Percentiles rank a stretch among this genome's conserved stretches.
phyloP scores from a whole-genome alignment of 805 yeast species.

The Candida manassasensis region DNA sequence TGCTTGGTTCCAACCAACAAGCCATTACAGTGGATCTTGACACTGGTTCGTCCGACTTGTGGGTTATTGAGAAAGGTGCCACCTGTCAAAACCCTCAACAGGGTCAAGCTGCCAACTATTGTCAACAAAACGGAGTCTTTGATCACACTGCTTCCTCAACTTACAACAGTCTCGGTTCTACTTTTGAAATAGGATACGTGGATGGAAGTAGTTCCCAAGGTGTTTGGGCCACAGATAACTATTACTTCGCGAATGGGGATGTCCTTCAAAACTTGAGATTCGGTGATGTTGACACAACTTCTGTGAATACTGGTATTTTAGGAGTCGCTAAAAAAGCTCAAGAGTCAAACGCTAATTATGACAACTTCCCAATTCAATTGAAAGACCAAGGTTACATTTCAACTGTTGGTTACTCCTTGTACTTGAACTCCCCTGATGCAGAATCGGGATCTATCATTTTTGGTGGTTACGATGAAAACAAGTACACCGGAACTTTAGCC shows the following conservation, averaged over 20 bases:
- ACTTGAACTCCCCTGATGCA: constrained; percentile 21
- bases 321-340: constrained; percentile 14
- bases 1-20: constrained; percentile 12
- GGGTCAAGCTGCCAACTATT: constrained; percentile 5
- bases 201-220: constrained; percentile 11
- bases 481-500: constrained; percentile 20
- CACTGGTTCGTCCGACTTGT: constrained; percentile 24
- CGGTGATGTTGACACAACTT: constrained; percentile 14
- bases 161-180: constrained; percentile 3
- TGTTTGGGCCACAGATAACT: constrained; percentile 13
- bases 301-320: constrained; percentile 12
- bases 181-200: constrained; percentile 10
- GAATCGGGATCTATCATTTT: constrained; percentile 24
- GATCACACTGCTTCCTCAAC: constrained; percentile 9
- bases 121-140: constrained; percentile 12
- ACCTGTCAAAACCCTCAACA: constrained; percentile 14
- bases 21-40: constrained; percentile 18
- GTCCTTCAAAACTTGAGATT: constrained; percentile 13
- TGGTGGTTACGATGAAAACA: constrained; percentile 30
- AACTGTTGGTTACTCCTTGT: constrained; percentile 35
- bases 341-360: constrained; percentile 16
- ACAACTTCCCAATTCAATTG: constrained; percentile 31
- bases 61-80: constrained; percentile 23
- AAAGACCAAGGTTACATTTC: constrained; percentile 30
- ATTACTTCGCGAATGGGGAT: constrained; percentile 10